Evolutionary conservation across 2,329 filamentous ascomycete species (phyloP), one percentile per base, ranked within the genome.

Genomic region (Verticillium nubilum): DNA sequence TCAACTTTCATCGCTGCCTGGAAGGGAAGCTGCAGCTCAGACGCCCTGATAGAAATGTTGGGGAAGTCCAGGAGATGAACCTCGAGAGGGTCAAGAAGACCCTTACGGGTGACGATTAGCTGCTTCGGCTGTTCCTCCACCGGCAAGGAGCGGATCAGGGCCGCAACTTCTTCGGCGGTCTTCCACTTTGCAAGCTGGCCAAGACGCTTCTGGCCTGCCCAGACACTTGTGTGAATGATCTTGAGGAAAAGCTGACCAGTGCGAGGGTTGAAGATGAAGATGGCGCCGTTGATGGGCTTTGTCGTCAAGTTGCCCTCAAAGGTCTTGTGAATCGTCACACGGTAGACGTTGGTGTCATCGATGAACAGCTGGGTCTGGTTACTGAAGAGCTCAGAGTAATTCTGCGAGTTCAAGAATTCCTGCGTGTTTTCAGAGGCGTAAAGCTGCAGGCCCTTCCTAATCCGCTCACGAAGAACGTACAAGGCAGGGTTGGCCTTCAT

Each of bases 1-100:
- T 99, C 95, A 2, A 99, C 93, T 82, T 99, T 99, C 94, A 99
- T 99, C 0, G 96, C 96, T 59, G 95, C 95, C 76, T 99, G 96
- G 90, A 99, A 99, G 1, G 95, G 95, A 64, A 99, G 81, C 74
- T 99, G 95, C 67, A 99, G 78, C 75, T 99, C 95, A 0, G 95
- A 99, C 12, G 95, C 95, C 67, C 95, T 90, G 67, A 99, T 99
- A 2, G 95, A 97, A 66, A 99, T 99, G 73, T 99, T 99, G 58
- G 95, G 95, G 82, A 99, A 99, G 73, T 99, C 96, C 50, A 99
- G 88, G 70, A 99, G 75, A 72, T 99, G 96, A 17, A 99, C 95
- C 74, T 99, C 95, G 9, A 99, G 86, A 62, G 95, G 95, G 83
- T 99, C 95, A 56, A 99, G 80, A 56, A 99, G 83, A 85, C 95